A percentile compares a stretch with the other conserved stretches of the same genome.
Evolutionary conservation across 495 filamentous ascomycete species (phyloP).

Genomic region (Talaromyces adpressus): DNA sequence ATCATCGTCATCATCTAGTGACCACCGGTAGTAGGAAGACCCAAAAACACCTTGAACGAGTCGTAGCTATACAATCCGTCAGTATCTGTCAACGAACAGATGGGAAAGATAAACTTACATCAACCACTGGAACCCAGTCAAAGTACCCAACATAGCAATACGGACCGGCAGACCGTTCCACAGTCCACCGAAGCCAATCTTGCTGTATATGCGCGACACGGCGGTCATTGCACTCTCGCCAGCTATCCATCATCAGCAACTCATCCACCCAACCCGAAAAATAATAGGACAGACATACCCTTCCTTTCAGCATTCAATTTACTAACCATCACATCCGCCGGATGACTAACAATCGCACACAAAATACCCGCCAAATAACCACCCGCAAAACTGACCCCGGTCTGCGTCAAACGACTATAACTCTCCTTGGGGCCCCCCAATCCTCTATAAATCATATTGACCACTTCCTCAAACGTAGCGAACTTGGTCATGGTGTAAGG

Average conservation of each 20-base stretch:
- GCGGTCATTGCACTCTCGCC: conserved; percentile 57
- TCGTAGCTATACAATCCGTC: conserved; percentile 44
- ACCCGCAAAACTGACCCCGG: conserved; percentile 60
- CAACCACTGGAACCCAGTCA: conserved; percentile 71
- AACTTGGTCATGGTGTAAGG: conserved; percentile 76
- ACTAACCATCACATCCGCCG: conserved; percentile 68
- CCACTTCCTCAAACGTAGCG: conserved; percentile 65
- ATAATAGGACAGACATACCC: conserved; percentile 30
- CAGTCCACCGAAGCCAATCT: conserved; percentile 61
- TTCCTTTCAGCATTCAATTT: conserved; percentile 61
- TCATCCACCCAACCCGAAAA: not conserved
- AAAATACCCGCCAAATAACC: conserved; percentile 69
- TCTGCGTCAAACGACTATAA: conserved; percentile 57
- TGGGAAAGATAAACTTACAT: conserved; percentile 35
- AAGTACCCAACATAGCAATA: conserved; percentile 57
- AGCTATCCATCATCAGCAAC: conserved; percentile 28
- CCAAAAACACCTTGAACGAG: conserved; percentile 68
- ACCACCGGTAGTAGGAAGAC: conserved; percentile 59
- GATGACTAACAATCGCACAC: conserved; percentile 58
- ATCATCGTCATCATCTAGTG: conserved; percentile 23
- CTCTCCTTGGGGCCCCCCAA: conserved; percentile 60
- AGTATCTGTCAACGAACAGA: conserved; percentile 3
- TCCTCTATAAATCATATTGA: conserved; percentile 52
- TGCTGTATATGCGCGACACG: conserved; percentile 60
- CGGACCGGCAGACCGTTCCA: conserved; percentile 65